Base-by-base conservation (phyloP, 495 filamentous ascomycete species). In the Aspergillus coremiiformis region DNA sequence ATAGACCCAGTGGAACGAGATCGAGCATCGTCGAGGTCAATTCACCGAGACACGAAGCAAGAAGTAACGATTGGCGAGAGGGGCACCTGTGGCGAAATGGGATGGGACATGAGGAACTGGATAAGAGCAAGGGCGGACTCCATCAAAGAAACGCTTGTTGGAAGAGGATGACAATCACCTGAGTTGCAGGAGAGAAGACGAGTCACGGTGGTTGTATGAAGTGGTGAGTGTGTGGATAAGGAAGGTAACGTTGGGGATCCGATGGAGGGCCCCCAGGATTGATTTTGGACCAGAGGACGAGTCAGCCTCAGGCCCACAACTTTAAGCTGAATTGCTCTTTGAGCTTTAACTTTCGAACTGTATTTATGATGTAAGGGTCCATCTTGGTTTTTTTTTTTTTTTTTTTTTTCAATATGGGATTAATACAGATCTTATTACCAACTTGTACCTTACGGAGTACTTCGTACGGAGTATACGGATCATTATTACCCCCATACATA, bases 21-120 rank as follows among this genome's bases (percentile, higher is more conserved):
- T 43, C 47, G 42, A 48, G 53, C 56, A 61, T 56, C 24, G 27
- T 50, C 52, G 54, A 39, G 52, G 53, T 56, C 59, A 53, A 44
- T 54, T 61, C 59, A 58, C 50, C 53, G 50, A 42, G 47, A 42
- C 26, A 26, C 50, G 20, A 29, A 49, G 41, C 48, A 37, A 53
- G 32, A 44, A 21, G 49, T 37, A 46, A 45, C 14, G 20, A 27
- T 35, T 33, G 39, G 54, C 30, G 33, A 35, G 45, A 47, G 47
- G 51, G 46, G 44, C 37, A 55, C 39, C 35, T 39, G 49, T 49
- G 49, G 51, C 54, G 48, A 54, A 43, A 44, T 52, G 46, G 22
- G 47, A 57, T 59, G 57, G 56, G 24, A 45, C 23, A 30, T 24
- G n/a, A 29, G 39, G 39, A 19, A 42, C 9, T 22, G 39, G 43